These are phyloP conservation scores for Alternaria sp. DNA, from an alignment of 2,329 filamentous ascomycete species.

Conservation along the genomic window DNA sequence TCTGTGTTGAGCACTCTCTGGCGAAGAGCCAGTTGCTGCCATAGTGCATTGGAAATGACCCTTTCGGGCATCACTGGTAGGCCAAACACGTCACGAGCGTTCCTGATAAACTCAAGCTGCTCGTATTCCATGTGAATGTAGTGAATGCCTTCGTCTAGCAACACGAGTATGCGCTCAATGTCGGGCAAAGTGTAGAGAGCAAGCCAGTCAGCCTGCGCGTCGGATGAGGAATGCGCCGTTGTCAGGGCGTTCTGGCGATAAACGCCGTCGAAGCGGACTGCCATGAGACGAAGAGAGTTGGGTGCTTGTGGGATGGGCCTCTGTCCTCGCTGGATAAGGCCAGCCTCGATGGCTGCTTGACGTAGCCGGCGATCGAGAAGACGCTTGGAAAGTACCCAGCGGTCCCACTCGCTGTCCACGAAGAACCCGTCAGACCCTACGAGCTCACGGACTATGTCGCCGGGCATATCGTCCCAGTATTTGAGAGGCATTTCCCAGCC, in stretches of 20 bases:
- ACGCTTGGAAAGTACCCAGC: constrained; percentile 63
- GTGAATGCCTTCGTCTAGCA: constrained; percentile 66
- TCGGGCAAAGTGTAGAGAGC: constrained; percentile 61
- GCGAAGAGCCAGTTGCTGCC: constrained; percentile 64
- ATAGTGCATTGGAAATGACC: constrained; percentile 62
- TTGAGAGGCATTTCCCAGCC: constrained; percentile 63
- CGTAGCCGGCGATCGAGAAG: constrained; percentile 60
- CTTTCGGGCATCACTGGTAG: constrained; percentile 62
- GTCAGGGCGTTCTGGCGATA: constrained; percentile 56
- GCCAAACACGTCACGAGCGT: constrained; percentile 60
- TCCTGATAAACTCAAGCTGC: constrained; percentile 62
- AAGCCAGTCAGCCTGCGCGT: constrained; percentile 57
- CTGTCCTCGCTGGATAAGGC: constrained; percentile 54
- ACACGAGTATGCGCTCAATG: constrained; percentile 61
- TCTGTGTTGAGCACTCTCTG: constrained; percentile 62
- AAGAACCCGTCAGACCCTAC: constrained; percentile 66
- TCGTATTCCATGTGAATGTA: constrained; percentile 67
- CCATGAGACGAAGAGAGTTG: constrained; percentile 56
- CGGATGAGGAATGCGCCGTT: constrained; percentile 47
- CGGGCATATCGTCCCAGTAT: constrained; percentile 64
- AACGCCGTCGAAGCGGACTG: constrained; percentile 60
- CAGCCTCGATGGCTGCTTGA: constrained; percentile 55
- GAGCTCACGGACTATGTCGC: constrained; percentile 64
- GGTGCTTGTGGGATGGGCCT: constrained; percentile 55
- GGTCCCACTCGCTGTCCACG: constrained; percentile 63